These are phyloP conservation scores for Botrytis byssoidea DNA, from an alignment of 2,329 filamentous ascomycete species.

Conservation along the genomic window DNA sequence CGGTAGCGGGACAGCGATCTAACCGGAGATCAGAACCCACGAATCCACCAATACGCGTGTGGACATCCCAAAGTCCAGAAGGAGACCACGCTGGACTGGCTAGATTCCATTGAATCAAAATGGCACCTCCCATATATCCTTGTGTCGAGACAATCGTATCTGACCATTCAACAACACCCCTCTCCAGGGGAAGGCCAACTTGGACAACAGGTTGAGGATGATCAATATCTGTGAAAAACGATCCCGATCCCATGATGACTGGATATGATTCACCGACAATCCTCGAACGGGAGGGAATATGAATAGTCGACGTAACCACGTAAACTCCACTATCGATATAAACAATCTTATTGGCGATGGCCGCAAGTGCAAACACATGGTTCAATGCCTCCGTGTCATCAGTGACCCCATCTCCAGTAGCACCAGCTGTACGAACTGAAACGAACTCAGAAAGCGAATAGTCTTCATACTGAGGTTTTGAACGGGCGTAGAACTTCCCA, in stretches of 20 bases:
- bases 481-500: conserved; percentile 46
- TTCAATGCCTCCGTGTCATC: conserved; percentile 63
- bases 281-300: conserved; percentile 45
- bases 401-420: conserved; percentile 53
- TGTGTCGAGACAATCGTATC: conserved; percentile 63
- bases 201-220: conserved; percentile 50
- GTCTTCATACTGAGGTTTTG: conserved; percentile 55
- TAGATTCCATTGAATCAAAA: conserved; percentile 67
- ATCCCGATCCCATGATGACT: conserved; percentile 41
- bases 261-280: conserved; percentile 47
- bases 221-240: conserved; percentile 45
- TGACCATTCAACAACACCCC: conserved; percentile 59
- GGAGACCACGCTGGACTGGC: conserved; percentile 48
- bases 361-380: conserved; percentile 52
- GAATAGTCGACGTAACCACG: conserved; percentile 48
- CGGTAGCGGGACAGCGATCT: conserved; percentile 52
- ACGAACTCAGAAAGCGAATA: conserved; percentile 42
- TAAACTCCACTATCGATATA: conserved; percentile 59
- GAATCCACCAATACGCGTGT: conserved; percentile 45
- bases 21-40: conserved; percentile 33
- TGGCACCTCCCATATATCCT: conserved; percentile 55
- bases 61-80: conserved; percentile 50
- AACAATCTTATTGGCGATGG: conserved; percentile 48
- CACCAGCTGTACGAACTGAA: conserved; percentile 44
- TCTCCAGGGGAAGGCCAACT: conserved; percentile 56